Base-by-base conservation (phyloP, 1,284 basidiomycete species). In the Trichosporon sp. region DNA sequence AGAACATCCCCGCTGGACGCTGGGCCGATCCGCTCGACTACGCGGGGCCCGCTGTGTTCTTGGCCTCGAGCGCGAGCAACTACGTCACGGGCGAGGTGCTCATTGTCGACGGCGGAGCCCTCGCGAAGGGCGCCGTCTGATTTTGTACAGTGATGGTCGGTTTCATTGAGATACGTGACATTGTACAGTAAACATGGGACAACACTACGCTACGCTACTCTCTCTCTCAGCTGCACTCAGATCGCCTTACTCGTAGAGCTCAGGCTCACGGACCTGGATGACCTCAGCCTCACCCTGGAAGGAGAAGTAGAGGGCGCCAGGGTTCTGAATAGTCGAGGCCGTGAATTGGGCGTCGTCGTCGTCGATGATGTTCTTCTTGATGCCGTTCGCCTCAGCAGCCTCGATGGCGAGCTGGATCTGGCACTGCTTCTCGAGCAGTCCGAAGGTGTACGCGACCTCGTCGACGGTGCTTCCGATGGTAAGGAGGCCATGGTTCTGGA, bases 1-100 rank as follows among this genome's bases (percentile, higher is more conserved):
- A 62, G 8, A 68, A 91, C 64, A 93, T 92, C 66, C 91, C 91
- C 19, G 88, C 89, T 9, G 89, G 88, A 25, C 83, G 92, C 58
- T 95, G 92, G 92, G 92, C 90, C 29, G 80, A 84, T 33, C 90
- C 92, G 4, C 83, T 82, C 54, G 92, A 95, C 80, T 92, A 95
- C 79, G 90, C 88, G 16, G 92, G 92, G 3, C 88, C 90, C 0
- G 80, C 89, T 54, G 86, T 95, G 16, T 95, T 93, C 80, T 86
- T 95, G 31, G 89, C 91, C 4, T 90, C 89, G 71, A 79, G 80
- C 44, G 92, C 91, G 4, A 91, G 90, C 73, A 85, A 89, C 76
- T 95, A 93, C 74, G 86, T 95, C 21, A 91, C 88, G 68, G 92
- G 92, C n/a, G 92, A 95, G 78, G 81, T 63, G 0, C 31, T 71